phyloP scores from a whole-genome alignment of 192 early-diverging fungal species.

The Coemansia sp. region DNA sequence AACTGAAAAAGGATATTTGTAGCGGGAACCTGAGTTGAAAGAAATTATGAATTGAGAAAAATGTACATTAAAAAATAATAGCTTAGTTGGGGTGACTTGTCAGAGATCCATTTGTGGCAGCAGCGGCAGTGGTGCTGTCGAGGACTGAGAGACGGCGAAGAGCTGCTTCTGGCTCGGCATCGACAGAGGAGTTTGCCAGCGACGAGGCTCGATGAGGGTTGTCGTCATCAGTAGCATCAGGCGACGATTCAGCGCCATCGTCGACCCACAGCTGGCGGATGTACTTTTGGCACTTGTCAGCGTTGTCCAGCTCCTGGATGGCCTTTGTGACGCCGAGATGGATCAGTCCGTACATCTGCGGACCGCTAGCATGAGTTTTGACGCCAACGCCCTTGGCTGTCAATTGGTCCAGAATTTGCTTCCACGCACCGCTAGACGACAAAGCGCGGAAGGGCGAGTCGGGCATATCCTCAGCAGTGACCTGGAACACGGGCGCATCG shows the following conservation, averaged over 20 bases:
- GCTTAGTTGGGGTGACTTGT: not conserved
- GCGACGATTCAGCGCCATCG: not conserved
- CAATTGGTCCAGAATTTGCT: slow-evolving; percentile 63
- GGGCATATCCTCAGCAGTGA: slow-evolving; percentile 68
- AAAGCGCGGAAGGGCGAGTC: slow-evolving; percentile 59
- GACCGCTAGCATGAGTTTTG: slow-evolving; percentile 73
- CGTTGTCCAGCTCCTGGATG: slow-evolving; percentile 63
- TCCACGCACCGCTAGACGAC: slow-evolving; percentile 75
- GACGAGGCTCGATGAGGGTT: not conserved
- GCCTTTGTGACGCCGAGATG: slow-evolving; percentile 71
- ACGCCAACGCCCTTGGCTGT: slow-evolving; percentile 63
- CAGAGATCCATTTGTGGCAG: not conserved
- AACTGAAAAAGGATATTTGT: not conserved
- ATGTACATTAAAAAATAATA: slow-evolving; percentile 7
- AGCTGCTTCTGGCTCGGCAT: not conserved
- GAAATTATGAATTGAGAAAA: not conserved
- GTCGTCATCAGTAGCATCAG: slow-evolving; percentile 11
- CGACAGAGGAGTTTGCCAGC: not conserved
- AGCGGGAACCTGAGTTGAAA: not conserved
- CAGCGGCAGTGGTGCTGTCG: slow-evolving; percentile 1
- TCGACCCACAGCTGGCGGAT: slow-evolving; percentile 48
- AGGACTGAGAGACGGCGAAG: slow-evolving; percentile 8
- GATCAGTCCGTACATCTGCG: slow-evolving; percentile 70
- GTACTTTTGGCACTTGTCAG: slow-evolving; percentile 42
- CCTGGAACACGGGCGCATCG: slow-evolving; percentile 63